Base-by-base conservation (phyloP, 1,284 basidiomycete genomes). In the Moniliella sp. region DNA sequence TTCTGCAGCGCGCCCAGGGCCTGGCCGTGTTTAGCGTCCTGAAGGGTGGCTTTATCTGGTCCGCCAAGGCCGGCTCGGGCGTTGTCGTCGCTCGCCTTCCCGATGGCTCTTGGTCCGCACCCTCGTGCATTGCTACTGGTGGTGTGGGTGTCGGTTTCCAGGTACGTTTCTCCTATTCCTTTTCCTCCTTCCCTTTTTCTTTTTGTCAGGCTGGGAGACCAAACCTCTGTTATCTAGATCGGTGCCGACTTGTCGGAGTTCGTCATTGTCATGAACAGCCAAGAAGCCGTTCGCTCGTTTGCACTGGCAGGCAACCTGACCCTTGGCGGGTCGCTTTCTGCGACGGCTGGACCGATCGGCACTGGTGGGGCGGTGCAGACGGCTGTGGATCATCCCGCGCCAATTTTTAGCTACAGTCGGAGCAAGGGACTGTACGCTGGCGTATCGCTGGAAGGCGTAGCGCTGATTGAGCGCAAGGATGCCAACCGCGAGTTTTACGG, bases 361-460 rank as follows among this genome's bases (percentile, higher is more conserved):
- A 93, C 86, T 0, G 91, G 91, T 7, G 88, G 79, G 0, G 78
- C 79, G 36, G 73, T 93, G 5, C 76, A 86, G 48, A 74, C 82
- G 0, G 75, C 74, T 5, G 65, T 97, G 28, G 76, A 79, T 12
- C 81, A 88, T 61, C 84, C 88, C 0, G 76, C 88, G 8, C 86
- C 86, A 1, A 84, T 94, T 76, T 97, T 93, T 65, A 82, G 80
- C 44, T 94, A 94, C 64, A 84, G 78, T 13, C 79, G 86, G 62
- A 83, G 78, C 8, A 86, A 84, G 65, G 84, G 86, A 42, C 69
- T 99, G 27, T 99, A 88, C 50, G 88, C 86, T 2, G 88, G 88
- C 15, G 63, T 97, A 29, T 86, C 81, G 2, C 68, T 99, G 29
- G 91, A 97, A 61, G 91, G 91, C 1, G 93, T 88, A 0, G 79